These are phyloP conservation scores for Ophiostoma sp. DNA, from an alignment of 2,329 filamentous ascomycete species.

Conservation along the genomic window DNA sequence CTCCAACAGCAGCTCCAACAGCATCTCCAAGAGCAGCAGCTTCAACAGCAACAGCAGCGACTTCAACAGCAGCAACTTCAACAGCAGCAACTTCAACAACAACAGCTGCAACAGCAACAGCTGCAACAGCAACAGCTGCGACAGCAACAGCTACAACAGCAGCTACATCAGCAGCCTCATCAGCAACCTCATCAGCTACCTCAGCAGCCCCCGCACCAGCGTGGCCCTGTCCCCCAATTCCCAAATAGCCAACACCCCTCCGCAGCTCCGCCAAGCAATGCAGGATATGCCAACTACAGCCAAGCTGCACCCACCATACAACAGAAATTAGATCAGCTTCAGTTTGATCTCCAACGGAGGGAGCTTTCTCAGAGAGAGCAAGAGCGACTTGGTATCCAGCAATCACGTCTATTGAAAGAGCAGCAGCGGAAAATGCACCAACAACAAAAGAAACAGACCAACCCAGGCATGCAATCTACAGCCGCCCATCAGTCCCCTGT, in stretches of 20 bases:
- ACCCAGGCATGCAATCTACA: not conserved
- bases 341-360: not conserved
- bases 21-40: constrained; percentile 2
- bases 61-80: not conserved
- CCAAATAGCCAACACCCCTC: too few species aligned
- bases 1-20: constrained; percentile 3
- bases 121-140: not conserved
- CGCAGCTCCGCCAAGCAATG: not conserved
- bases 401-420: not conserved
- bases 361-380: not conserved
- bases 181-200: too few species aligned
- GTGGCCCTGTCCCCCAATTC: too few species aligned
- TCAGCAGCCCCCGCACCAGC: too few species aligned
- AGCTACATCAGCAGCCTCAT: not conserved
- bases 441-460: not conserved
- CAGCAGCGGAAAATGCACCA: not conserved
- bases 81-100: not conserved
- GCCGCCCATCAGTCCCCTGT: not conserved
- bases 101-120: not conserved
- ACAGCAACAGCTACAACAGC: not conserved
- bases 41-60: not conserved
- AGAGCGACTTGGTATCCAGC: not conserved
- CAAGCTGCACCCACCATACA: not conserved
- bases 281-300: not conserved
- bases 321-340: not conserved